Conservation (phyloP, 1,284 basidiomycete genomes). For the Cystobasidium sp. region DNA sequence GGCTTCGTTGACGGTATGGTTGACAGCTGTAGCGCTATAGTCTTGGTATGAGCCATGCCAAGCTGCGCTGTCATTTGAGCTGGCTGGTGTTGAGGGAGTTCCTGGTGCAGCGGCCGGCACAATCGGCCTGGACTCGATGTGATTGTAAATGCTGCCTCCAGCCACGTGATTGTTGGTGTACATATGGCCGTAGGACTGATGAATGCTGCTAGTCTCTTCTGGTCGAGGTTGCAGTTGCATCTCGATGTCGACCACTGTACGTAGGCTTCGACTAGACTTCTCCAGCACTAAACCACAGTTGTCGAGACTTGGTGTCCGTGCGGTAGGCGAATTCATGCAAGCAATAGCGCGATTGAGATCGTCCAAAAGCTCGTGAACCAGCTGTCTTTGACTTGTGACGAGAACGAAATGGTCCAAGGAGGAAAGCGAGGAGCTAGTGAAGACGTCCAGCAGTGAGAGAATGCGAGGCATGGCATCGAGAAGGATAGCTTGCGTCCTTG, state of each 20-base stretch:
- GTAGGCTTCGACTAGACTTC: slow-evolving; percentile 7
- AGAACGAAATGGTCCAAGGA: slow-evolving; percentile 40
- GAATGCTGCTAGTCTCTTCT: background rate
- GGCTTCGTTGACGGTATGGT: background rate
- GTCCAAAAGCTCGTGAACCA: slow-evolving; percentile 26
- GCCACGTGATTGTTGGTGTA: background rate
- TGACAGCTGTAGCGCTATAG: background rate
- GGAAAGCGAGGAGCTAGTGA: slow-evolving; percentile 21
- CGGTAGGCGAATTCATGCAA: background rate
- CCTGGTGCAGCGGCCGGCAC: background rate
- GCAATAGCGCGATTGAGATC: slow-evolving; percentile 27
- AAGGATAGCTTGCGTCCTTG: slow-evolving; percentile 36
- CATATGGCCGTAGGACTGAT: background rate
- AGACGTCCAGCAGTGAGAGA: slow-evolving; percentile 32
- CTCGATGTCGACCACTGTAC: slow-evolving; percentile 15
- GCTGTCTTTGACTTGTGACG: slow-evolving; percentile 25
- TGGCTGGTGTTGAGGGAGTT: background rate
- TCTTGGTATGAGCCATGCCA: background rate
- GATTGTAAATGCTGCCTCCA: too few relatives aligned
- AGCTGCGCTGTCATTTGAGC: background rate
- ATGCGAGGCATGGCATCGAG: slow-evolving; percentile 42
- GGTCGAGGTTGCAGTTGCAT: background rate
- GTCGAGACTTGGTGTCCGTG: background rate
- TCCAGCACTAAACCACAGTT: slow-evolving; percentile 7
- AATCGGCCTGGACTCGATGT: background rate